Evolutionary conservation across 306 rosid genomes (phyloP).

Genomic region (Oxytropis ochrocephala): DNA sequence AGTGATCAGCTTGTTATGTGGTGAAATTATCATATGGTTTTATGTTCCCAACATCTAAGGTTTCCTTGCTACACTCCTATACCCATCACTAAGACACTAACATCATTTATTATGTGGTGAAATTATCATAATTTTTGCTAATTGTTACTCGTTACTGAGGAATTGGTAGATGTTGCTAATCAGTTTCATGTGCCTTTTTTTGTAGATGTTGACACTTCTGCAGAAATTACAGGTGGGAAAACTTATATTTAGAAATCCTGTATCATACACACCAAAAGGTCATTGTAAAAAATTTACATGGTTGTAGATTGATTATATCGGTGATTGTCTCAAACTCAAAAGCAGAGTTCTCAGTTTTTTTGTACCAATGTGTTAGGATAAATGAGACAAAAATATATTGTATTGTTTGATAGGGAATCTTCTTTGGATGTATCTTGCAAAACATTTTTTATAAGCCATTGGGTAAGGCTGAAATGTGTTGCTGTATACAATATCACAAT

Average conservation of each 20-base stretch:
- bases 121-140: too few species aligned
- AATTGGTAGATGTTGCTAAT: too few species aligned
- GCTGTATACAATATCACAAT: too few species aligned
- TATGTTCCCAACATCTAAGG: neutral
- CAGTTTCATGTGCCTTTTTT: too few species aligned
- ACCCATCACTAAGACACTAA: neutral
- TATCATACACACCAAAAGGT: neutral
- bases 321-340: slow-evolving; percentile 7
- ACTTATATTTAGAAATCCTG: neutral
- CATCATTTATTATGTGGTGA: slow-evolving; percentile 43
- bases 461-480: too few species aligned
- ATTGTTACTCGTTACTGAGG: too few species aligned
- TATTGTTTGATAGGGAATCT: too few species aligned
- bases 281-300: neutral
- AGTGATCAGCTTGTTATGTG: neutral
- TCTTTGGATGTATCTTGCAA: too few species aligned
- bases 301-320: slow-evolving; percentile 7
- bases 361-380: too few species aligned
- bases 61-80: slow-evolving; percentile 11
- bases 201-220: slow-evolving; percentile 58
- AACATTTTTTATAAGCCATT: too few species aligned
- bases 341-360: neutral
- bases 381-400: too few species aligned
- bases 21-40: neutral
- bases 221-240: slow-evolving; percentile 73